Base-by-base conservation (phyloP, 495 filamentous ascomycete species). In the Penicillium canariense region DNA sequence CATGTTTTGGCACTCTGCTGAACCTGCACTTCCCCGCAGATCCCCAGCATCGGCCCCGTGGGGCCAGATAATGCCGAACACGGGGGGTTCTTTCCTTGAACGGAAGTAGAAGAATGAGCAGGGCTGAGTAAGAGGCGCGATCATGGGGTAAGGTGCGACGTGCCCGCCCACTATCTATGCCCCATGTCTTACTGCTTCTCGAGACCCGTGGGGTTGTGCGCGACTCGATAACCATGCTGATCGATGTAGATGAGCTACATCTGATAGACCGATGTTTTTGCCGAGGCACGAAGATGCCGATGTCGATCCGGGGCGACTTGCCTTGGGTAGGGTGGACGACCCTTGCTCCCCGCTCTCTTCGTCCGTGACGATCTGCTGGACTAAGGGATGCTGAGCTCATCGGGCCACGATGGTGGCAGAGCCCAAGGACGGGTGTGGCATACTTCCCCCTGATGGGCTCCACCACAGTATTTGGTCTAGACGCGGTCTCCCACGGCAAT, bases 171-270 rank as follows among this genome's bases (percentile, higher is more conserved):
- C 25, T 1, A 18, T 22, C 8, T 0, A n/a, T 25, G 9, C 5
- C 30, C 8, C 0, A 8, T 1, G 22, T 26, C 23, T 23, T 51
- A 50, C 15, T 52, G 35, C 53, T 67, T 63, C 40, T 59, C 54
- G 30, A 63, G 35, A 5, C 60, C 59, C 20, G 25, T 52, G 11
- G 62, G 68, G 43, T 63, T 61, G 50, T 69, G 64, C 26, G 61
- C 60, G 9, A 69, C 62, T 35, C 50, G 53, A 44, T 68, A 58
- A 9, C 61, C 61, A 35, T 71, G 62, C 28, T 71, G 68, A 42
- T 71, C 61, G 2, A 35, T 60, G 34, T 62, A 66, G 30, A 70
- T 60, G 25, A 65, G 61, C 61, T 67, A 8, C n/a, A n/a, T n/a
- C n/a, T n/a, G n/a, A n/a, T n/a, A n/a, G n/a, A 14, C 17, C n/a